Percentiles rank a stretch among this genome's conserved stretches.
Conservation (phyloP, 73 alveolate genomes). For the Paramecium pentaurelia region DNA sequence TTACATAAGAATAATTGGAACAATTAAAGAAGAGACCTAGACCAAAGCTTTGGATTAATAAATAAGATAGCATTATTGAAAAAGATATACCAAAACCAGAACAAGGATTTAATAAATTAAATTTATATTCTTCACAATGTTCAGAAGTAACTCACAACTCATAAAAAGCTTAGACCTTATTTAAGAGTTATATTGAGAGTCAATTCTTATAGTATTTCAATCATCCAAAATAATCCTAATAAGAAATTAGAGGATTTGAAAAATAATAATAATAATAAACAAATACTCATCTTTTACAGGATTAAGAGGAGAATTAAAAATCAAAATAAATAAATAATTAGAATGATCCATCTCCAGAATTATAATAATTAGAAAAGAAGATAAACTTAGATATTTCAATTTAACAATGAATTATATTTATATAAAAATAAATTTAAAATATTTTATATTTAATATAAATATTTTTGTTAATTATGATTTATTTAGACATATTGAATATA, state of each 20-base stretch:
- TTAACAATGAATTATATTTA: not conserved
- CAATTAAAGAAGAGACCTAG: not conserved
- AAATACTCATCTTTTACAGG: not conserved
- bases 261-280: not conserved
- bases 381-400: not conserved
- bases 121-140: not conserved
- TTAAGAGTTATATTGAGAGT: not conserved
- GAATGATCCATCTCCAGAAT: not conserved
- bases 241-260: not conserved
- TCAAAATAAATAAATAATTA: too few relatives aligned
- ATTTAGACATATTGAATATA: too few relatives aligned
- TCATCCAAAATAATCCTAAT: not conserved
- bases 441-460: too few relatives aligned
- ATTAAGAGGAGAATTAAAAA: not conserved
- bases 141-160: not conserved
- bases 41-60: not conserved
- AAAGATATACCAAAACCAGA: not conserved
- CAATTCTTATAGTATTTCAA: not conserved
- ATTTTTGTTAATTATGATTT: too few relatives aligned
- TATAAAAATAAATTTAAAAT: not conserved
- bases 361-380: not conserved
- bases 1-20: not conserved
- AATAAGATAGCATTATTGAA: not conserved
- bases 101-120: not conserved
- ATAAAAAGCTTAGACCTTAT: not conserved